These are phyloP conservation scores for Epichloe hybrida DNA, from an alignment of 2,329 filamentous ascomycete species.

Conservation along the genomic window DNA sequence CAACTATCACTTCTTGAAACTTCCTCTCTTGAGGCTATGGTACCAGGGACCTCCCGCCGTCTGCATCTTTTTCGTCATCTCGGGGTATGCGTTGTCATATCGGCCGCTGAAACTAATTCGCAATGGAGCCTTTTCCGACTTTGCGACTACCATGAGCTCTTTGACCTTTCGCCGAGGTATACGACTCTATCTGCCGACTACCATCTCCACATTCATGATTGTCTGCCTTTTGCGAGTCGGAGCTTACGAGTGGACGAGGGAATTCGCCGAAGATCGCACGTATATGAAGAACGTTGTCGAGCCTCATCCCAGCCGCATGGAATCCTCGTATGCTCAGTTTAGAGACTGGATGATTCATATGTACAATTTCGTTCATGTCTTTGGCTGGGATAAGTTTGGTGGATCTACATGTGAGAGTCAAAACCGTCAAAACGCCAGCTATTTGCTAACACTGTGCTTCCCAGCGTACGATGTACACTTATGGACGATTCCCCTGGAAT, in stretches of 20 bases:
- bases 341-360: conserved; percentile 33
- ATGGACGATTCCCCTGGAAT: conserved; percentile 49
- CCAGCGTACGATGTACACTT: conserved; percentile 41
- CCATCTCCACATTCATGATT: conserved; percentile 35
- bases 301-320: conserved; percentile 28
- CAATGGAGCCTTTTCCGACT: conserved; percentile 22
- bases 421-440: neutral
- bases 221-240: conserved; percentile 30
- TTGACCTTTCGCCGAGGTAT: conserved; percentile 38
- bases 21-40: conserved; percentile 39
- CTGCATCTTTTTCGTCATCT: conserved; percentile 49
- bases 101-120: conserved; percentile 34
- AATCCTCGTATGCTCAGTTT: conserved; percentile 26
- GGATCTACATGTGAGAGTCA: conserved; percentile 28
- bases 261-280: conserved; percentile 27
- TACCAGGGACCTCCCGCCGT: conserved; percentile 44
- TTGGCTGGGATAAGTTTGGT: conserved; percentile 34
- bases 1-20: conserved; percentile 34
- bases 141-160: conserved; percentile 33
- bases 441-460: conserved; percentile 9
- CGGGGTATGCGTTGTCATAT: conserved; percentile 45
- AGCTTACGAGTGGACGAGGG: conserved; percentile 33
- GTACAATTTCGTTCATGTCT: conserved; percentile 37
- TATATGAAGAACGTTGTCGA: conserved; percentile 37
- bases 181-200: conserved; percentile 37